Evolutionary conservation across 2,329 filamentous ascomycete species (phyloP).

Genomic region (Emergomyces orientalis): DNA sequence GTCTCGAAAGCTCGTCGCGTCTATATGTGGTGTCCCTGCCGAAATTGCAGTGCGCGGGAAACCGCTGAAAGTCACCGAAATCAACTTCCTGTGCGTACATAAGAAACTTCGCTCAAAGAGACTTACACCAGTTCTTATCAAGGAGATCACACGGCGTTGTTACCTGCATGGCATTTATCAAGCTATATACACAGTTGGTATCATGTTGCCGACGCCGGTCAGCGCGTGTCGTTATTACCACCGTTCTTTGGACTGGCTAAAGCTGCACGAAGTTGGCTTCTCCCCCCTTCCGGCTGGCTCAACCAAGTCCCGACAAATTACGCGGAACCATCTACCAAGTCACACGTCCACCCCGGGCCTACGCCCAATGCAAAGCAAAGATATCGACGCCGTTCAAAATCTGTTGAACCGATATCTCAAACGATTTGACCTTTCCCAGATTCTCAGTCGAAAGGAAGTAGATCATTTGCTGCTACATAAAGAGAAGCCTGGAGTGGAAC

Average conservation of each 20-base stretch:
- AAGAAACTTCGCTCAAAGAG: slow-evolving; percentile 94
- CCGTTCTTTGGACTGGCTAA: slow-evolving; percentile 87
- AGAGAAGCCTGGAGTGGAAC: slow-evolving; percentile 54
- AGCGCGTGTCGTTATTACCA: slow-evolving; percentile 95
- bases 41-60: slow-evolving; percentile 70
- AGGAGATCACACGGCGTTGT: slow-evolving; percentile 89
- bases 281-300: slow-evolving; percentile 75
- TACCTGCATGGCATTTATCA: slow-evolving; percentile 83
- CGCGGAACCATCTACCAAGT: slow-evolving; percentile 74
- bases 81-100: slow-evolving; percentile 97
- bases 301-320: slow-evolving; percentile 75
- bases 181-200: slow-evolving; percentile 89
- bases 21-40: slow-evolving; percentile 89
- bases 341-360: slow-evolving; percentile 64
- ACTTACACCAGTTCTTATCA: slow-evolving; percentile 87
- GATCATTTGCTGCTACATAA: slow-evolving; percentile 80
- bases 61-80: slow-evolving; percentile 70
- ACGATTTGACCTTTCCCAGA: slow-evolving; percentile 74
- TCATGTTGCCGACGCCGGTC: slow-evolving; percentile 82
- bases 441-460: slow-evolving; percentile 70
- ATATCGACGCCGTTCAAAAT: slow-evolving; percentile 64
- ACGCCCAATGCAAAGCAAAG: slow-evolving; percentile 67
- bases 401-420: slow-evolving; percentile 68
- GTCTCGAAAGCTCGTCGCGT: slow-evolving; percentile 82
- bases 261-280: slow-evolving; percentile 90